Evolutionary conservation across 495 filamentous ascomycete genomes (phyloP), one percentile per base, ranked within the genome.

Genomic region (Penicillium steckii): DNA sequence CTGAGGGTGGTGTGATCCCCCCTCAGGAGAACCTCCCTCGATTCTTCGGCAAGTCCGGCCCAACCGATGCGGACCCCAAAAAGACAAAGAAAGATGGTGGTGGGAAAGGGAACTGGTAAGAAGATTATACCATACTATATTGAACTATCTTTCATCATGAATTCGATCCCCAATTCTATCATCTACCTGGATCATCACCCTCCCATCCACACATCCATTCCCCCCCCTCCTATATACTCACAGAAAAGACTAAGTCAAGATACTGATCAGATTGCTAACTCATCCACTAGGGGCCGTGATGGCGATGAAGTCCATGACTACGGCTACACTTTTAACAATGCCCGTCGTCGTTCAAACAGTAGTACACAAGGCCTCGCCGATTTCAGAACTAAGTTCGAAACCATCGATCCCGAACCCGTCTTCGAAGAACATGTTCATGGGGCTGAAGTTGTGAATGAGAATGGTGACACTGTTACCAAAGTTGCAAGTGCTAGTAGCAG

Each of bases 21-120:
- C 70, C 81, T 35, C 81, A 87, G 57, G 86, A 93, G 29, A 80
- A 86, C 53, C 70, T 95, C 22, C 92, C 94, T 60, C 89, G 90
- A 59, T 97, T 85, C 81, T 97, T 97, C 66, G 90, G 80, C 64
- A 97, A 96, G 80, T 72, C 82, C 26, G 94, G 93, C 57, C 88
- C 86, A 62, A 75, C 84, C 59, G 92, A 91, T 62, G 73, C 76
- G 57, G 87, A 95, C 63, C 94, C 93, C 33, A 89, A 89, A 71
- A 94, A 94, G 81, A 88, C 86, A 57, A 97, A 97, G 85, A 97
- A 97, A 79, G 88, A 96, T 55, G 93, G 93, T 45, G 88, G 83
- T 44, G 93, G 93, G 35, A 94, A 90, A 69, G 89, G 86, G 67
- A 96, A 96, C 70, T 97, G 93, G 93, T 96, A 81, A 70, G 85